These are phyloP conservation scores for Peniophora sp. DNA, from an alignment of 1,284 basidiomycete species.

Conservation along the genomic window DNA sequence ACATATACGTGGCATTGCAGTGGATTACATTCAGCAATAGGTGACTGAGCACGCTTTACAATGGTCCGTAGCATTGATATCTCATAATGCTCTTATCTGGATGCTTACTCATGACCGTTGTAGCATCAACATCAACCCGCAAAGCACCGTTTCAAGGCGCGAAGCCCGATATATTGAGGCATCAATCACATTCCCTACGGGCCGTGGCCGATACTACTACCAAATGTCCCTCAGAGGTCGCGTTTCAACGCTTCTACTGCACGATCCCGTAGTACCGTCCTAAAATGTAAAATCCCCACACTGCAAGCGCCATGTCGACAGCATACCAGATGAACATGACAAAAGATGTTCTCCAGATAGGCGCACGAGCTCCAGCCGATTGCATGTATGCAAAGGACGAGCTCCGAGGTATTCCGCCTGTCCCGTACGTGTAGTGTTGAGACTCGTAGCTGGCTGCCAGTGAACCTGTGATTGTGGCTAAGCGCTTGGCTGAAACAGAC, in stretches of 20 bases:
- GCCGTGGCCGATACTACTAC: too few relatives aligned
- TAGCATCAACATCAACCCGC: too few relatives aligned
- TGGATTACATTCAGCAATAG: conserved; percentile 34
- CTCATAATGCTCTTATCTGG: neutral
- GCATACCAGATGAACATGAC: too few relatives aligned
- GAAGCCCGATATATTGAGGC: too few relatives aligned
- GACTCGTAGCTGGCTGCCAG: neutral
- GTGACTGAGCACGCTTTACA: conserved; percentile 13
- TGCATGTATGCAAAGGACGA: neutral
- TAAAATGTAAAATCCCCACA: neutral
- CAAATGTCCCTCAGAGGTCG: too few relatives aligned
- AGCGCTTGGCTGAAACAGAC: too few relatives aligned
- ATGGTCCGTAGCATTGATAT: neutral
- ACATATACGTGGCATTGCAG: conserved; percentile 28
- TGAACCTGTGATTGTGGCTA: too few relatives aligned
- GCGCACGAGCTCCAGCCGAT: neutral
- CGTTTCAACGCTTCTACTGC: too few relatives aligned
- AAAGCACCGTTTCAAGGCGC: too few relatives aligned
- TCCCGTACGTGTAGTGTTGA: neutral
- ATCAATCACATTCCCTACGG: too few relatives aligned
- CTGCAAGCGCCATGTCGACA: neutral
- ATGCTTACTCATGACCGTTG: too few relatives aligned
- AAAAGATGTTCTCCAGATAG: neutral
- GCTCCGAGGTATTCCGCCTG: neutral
- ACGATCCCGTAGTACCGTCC: neutral